These are phyloP conservation scores for Apiospora marii DNA, from an alignment of 2,329 filamentous ascomycete genomes.

Conservation along the genomic window DNA sequence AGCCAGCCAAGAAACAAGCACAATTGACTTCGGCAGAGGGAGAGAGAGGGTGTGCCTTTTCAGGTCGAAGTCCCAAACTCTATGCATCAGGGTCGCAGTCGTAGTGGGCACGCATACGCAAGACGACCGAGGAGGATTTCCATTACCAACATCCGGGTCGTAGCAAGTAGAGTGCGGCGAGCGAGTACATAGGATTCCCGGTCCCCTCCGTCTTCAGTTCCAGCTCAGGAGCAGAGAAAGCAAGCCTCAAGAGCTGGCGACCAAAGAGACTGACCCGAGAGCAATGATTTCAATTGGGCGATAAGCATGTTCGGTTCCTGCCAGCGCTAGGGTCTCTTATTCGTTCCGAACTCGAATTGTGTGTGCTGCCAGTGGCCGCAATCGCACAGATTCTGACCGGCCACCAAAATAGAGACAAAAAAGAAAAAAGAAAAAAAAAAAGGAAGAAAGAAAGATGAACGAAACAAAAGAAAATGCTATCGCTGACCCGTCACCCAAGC, in stretches of 20 bases:
- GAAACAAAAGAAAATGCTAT: neutral
- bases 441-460: too few relatives aligned
- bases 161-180: neutral
- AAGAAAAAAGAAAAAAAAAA: too few relatives aligned
- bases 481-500: neutral
- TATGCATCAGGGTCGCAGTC: neutral
- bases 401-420: too few relatives aligned
- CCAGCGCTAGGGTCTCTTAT: too few relatives aligned
- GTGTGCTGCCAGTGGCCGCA: too few relatives aligned
- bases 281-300: too few relatives aligned
- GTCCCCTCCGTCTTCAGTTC: neutral
- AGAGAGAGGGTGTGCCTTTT: neutral
- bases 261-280: too few relatives aligned
- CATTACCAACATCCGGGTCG: neutral
- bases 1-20: too few relatives aligned
- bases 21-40: neutral
- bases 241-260: neutral
- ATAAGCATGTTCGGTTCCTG: too few relatives aligned
- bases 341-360: too few relatives aligned
- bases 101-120: neutral
- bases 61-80: neutral
- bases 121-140: neutral
- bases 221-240: too few relatives aligned
- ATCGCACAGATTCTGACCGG: too few relatives aligned
- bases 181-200: conserved; percentile 4